A percentile compares a stretch with the other conserved stretches of the same genome.
phyloP scores from a whole-genome alignment of 768 basidiomycete genomes.

The Suillus discolor region DNA sequence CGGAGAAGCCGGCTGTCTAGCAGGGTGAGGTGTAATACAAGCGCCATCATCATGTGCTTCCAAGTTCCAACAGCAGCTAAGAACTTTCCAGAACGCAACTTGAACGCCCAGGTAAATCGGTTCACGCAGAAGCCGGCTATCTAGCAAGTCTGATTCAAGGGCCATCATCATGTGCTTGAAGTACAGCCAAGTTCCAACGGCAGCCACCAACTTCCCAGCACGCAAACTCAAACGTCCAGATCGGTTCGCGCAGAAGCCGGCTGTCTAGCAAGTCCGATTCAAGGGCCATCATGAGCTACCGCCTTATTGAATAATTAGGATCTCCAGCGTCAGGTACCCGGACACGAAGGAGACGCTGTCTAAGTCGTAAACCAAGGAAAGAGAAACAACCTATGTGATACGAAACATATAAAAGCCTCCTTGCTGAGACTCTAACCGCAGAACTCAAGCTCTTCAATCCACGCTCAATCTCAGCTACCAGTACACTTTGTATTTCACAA shows the following conservation, averaged over 20 bases:
- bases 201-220: too few relatives aligned
- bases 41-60: too few relatives aligned
- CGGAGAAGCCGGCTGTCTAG: too few relatives aligned
- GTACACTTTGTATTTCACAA: background rate
- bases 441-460: background rate
- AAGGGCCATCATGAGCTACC: background rate
- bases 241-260: background rate
- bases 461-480: background rate
- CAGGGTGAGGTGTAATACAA: too few relatives aligned
- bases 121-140: too few relatives aligned
- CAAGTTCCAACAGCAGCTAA: too few relatives aligned
- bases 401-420: background rate
- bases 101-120: too few relatives aligned
- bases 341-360: background rate
- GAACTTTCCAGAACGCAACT: too few relatives aligned
- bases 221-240: too few relatives aligned
- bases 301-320: background rate
- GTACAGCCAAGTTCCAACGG: too few relatives aligned
- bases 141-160: too few relatives aligned
- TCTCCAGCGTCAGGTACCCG: background rate
- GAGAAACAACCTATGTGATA: background rate
- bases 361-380: background rate
- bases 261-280: background rate
- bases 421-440: background rate
- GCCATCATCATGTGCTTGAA: too few relatives aligned